A percentile compares a stretch with the other conserved stretches of the same genome.
Evolutionary conservation across 768 basidiomycete species (phyloP).

Genomic region (Udeniomyces megalosporus): DNA sequence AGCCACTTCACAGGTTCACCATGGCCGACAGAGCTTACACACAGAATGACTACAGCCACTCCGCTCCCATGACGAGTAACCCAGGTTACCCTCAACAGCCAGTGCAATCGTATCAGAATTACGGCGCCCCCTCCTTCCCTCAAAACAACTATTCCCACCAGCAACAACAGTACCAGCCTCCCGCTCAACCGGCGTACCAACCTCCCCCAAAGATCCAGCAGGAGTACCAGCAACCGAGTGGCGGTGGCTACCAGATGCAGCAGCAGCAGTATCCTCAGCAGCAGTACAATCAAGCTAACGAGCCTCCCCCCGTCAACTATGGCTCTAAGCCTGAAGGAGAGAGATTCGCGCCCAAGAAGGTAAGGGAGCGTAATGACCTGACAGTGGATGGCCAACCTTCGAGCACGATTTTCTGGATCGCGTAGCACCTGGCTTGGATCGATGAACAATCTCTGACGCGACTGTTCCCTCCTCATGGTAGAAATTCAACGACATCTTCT

Average conservation of each 20-base stretch:
- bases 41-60: not conserved
- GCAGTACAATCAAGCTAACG: not conserved
- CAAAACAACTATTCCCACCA: not conserved
- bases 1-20: too few relatives aligned
- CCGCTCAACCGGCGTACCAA: not conserved
- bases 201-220: not conserved
- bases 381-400: too few relatives aligned
- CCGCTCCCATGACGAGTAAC: too few relatives aligned
- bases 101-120: not conserved
- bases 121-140: too few relatives aligned
- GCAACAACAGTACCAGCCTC: not conserved
- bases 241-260: constrained; percentile 4
- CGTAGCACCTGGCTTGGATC: too few relatives aligned
- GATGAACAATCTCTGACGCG: too few relatives aligned
- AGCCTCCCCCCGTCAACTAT: not conserved
- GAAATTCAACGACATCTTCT: constrained; percentile 53
- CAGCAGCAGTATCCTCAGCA: constrained; percentile 1
- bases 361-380: too few relatives aligned
- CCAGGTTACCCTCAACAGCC: not conserved
- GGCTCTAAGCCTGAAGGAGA: constrained; percentile 17
- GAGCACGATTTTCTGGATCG: too few relatives aligned
- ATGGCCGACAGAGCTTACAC: too few relatives aligned
- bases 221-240: not conserved
- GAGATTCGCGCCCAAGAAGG: constrained; percentile 37
- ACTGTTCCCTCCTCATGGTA: not conserved